Evolutionary conservation across 2,329 filamentous ascomycete species (phyloP), one percentile per base, ranked within the genome.

Genomic region (Kalmusia sp.): DNA sequence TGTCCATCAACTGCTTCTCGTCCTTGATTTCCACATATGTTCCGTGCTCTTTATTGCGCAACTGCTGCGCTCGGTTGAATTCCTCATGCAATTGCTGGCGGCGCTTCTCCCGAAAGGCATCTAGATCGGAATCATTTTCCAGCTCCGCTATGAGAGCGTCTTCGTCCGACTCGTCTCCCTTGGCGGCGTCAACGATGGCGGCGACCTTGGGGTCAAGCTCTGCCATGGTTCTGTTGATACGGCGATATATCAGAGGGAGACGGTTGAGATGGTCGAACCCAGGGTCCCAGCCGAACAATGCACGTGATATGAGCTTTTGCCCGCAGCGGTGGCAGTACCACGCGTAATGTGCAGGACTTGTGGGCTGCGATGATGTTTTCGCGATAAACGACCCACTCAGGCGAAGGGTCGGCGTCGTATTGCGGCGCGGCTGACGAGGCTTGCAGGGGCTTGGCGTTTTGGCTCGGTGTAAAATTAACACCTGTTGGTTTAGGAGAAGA

Each of bases 71-170:
- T 37, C 80, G 77, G 33, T 78, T 69, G 53, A 84, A 79, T 65
- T 86, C 84, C 34, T 77, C 75, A 64, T 85, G 82, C 12, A 86
- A 74, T 63, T 86, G 82, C 57, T 85, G 81, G 47, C 85, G 76
- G 31, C 84, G 77, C 59, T 81, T 79, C 59, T 84, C 82, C 52
- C 83, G 82, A 67, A 86, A 83, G 49, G 76, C 75, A 59, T 82
- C 78, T 27, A 85, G 65, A 5, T 79, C 78, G 25, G 76, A 72
- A 65, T 85, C 80, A 54, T 85, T 80, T 65, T 82, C 79, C n/a
- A 87, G 79, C 49, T 81, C 78, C 30, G 82, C 82, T 59, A 87
- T 83, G 49, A 88, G 78, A 39, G 82, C 83, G 63, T 87, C 85
- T 67, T 85, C 82, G 57, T 84, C 83, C 4, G 78, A 79, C 58